Percentiles rank a stretch among this genome's conserved stretches.
Evolutionary conservation across 352 stramenopile genomes (phyloP).

Genomic region (Pythium coloratum): DNA sequence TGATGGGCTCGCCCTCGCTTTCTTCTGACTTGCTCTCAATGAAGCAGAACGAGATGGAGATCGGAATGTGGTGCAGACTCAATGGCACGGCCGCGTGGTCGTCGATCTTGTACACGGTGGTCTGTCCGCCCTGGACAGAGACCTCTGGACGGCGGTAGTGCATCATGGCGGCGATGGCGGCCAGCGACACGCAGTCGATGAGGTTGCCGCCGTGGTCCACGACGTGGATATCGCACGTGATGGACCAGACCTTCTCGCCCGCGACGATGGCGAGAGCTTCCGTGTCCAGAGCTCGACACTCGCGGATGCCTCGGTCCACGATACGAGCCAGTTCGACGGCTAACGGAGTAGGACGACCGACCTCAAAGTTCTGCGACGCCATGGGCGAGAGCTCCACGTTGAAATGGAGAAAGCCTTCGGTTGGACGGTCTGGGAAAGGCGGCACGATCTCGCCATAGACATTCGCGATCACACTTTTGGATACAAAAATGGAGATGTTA

Average conservation of each 20-base stretch:
- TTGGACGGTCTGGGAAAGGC: constrained; percentile 84
- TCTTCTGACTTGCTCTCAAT: constrained; percentile 32
- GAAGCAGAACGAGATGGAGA: constrained; percentile 94
- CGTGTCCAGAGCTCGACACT: constrained; percentile 92
- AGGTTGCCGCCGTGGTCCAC: constrained; percentile 93
- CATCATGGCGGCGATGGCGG: constrained; percentile 92
- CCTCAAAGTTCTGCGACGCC: constrained; percentile 80
- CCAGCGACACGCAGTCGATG: constrained; percentile 90
- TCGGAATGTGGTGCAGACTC: constrained; percentile 94
- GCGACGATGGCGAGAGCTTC: constrained; percentile 93
- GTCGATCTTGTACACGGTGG: constrained; percentile 77
- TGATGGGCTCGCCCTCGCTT: constrained; percentile 43
- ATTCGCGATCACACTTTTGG: constrained; percentile 67
- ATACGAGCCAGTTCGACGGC: constrained; percentile 85
- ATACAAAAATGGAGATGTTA: neutral
- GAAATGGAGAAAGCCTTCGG: constrained; percentile 87
- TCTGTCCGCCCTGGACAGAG: constrained; percentile 53
- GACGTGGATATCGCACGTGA: constrained; percentile 90
- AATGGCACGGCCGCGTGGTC: constrained; percentile 91
- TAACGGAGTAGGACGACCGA: constrained; percentile 44
- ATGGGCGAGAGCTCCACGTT: constrained; percentile 84
- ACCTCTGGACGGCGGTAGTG: constrained; percentile 93
- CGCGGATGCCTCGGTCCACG: constrained; percentile 90
- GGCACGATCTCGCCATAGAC: constrained; percentile 84
- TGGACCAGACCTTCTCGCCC: constrained; percentile 93